Percentiles rank a stretch among this genome's conserved stretches.
Evolutionary conservation across 768 basidiomycete species (phyloP).

Genomic region (Kwoniella sp.): DNA sequence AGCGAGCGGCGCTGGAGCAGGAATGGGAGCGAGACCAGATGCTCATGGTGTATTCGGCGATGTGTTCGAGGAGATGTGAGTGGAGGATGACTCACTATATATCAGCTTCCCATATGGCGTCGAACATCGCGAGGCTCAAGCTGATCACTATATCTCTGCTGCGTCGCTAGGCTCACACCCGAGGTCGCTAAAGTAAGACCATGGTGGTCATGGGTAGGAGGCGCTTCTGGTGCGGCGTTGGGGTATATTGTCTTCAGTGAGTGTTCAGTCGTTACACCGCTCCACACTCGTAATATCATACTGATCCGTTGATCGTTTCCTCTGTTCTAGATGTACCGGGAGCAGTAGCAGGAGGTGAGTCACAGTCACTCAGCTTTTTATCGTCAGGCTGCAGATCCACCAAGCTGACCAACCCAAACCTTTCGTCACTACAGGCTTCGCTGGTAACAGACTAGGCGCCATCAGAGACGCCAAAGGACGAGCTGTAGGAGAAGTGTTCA

Average conservation of each 20-base stretch:
- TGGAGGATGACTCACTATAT: no score
- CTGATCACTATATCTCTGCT: neutral
- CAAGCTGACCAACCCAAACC: neutral
- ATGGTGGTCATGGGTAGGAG: conserved; percentile 53
- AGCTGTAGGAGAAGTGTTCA: conserved; percentile 86
- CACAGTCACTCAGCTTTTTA: neutral
- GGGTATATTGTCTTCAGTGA: conserved; percentile 67
- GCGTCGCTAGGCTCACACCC: conserved; percentile 48
- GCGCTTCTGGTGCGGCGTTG: conserved; percentile 62
- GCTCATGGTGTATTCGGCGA: conserved; percentile 82
- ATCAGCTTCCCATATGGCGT: no score
- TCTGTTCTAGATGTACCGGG: conserved; percentile 67
- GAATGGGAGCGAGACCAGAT: conserved; percentile 62
- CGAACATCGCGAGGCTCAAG: no score
- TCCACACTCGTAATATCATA: no score
- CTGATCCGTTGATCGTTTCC: neutral
- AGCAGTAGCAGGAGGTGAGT: conserved; percentile 70
- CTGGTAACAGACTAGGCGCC: conserved; percentile 87
- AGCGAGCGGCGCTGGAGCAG: conserved; percentile 11
- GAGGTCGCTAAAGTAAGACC: conserved; percentile 55
- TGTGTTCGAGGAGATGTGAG: conserved; percentile 83
- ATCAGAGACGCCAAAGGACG: conserved; percentile 90
- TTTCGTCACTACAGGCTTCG: conserved; percentile 60
- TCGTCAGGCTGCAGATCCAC: neutral
- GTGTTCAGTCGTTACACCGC: no score